These are phyloP conservation scores for Jatropha curcas DNA, from an alignment of 345 rosid genomes.

Conservation along the genomic window DNA sequence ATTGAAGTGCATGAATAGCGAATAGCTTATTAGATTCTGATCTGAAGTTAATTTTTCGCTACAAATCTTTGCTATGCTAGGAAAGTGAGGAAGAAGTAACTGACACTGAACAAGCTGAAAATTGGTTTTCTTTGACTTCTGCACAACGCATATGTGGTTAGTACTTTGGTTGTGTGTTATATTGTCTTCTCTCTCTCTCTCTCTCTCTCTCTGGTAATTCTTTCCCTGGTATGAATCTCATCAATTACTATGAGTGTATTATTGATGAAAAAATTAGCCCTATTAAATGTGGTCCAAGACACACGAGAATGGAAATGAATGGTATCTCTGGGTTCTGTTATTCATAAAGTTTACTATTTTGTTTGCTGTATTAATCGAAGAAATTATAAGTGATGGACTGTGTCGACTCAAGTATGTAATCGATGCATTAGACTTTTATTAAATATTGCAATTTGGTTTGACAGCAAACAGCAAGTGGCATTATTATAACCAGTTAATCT, in stretches of 20 bases:
- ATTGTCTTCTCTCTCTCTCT: no score
- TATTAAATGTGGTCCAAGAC: not conserved
- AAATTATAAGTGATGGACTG: not conserved
- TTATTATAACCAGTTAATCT: no score
- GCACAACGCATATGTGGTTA: conserved; percentile 95
- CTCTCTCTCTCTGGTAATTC: no score
- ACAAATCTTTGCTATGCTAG: conserved; percentile 38
- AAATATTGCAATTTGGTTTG: conserved; percentile 1
- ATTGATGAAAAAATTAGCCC: no score
- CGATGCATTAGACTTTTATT: not conserved
- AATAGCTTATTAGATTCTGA: conserved; percentile 1
- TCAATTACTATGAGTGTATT: no score
- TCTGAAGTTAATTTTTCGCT: not conserved
- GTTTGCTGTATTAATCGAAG: not conserved
- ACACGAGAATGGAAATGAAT: not conserved
- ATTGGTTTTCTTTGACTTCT: conserved; percentile 99
- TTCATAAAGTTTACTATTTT: not conserved
- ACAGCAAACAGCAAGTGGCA: not conserved
- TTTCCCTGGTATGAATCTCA: no score
- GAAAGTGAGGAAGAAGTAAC: conserved; percentile 98
- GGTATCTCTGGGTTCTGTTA: not conserved
- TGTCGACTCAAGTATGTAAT: not conserved
- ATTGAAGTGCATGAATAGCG: conserved; percentile 2
- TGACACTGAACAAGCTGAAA: conserved; percentile 98
- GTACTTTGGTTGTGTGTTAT: not conserved